Percentiles rank a stretch among this genome's conserved stretches.
phyloP scores from a whole-genome alignment of 1,139 yeast species.

The Candida pseudoviswanathii region DNA sequence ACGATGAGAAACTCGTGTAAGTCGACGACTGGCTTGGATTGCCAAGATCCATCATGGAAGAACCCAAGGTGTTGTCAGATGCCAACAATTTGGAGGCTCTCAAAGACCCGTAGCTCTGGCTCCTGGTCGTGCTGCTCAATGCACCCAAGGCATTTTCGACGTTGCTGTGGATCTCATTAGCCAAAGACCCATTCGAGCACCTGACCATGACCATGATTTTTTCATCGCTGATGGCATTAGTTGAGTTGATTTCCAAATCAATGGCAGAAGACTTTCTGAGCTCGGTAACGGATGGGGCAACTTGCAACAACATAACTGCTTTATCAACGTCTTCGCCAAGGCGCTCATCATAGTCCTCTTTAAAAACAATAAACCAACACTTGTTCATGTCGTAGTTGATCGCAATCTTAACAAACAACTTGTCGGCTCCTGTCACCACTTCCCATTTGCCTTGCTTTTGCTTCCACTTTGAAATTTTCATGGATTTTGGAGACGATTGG shows the following conservation, averaged over 20 bases:
- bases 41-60: slow-evolving; percentile 37
- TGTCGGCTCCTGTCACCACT: slow-evolving; percentile 42
- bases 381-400: slow-evolving; percentile 35
- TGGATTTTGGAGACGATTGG: slow-evolving; percentile 35
- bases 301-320: slow-evolving; percentile 39
- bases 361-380: slow-evolving; percentile 46
- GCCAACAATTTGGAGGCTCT: slow-evolving; percentile 21
- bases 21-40: slow-evolving; percentile 38
- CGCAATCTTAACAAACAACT: slow-evolving; percentile 40
- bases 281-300: slow-evolving; percentile 25
- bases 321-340: slow-evolving; percentile 35
- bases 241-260: slow-evolving; percentile 40
- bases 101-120: slow-evolving; percentile 22
- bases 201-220: slow-evolving; percentile 36
- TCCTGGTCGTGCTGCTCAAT: slow-evolving; percentile 18
- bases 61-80: slow-evolving; percentile 37
- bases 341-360: slow-evolving; percentile 39
- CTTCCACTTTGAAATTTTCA: slow-evolving; percentile 50
- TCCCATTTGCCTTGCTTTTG: slow-evolving; percentile 49
- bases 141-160: slow-evolving; percentile 33
- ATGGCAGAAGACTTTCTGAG: slow-evolving; percentile 42
- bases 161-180: slow-evolving; percentile 27
- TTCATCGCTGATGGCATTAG: slow-evolving; percentile 34
- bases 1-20: slow-evolving; percentile 34
- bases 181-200: slow-evolving; percentile 31